Evolutionary conservation across 73 alveolate genomes (phyloP).

Genomic region (Paraurostyla sp.): DNA sequence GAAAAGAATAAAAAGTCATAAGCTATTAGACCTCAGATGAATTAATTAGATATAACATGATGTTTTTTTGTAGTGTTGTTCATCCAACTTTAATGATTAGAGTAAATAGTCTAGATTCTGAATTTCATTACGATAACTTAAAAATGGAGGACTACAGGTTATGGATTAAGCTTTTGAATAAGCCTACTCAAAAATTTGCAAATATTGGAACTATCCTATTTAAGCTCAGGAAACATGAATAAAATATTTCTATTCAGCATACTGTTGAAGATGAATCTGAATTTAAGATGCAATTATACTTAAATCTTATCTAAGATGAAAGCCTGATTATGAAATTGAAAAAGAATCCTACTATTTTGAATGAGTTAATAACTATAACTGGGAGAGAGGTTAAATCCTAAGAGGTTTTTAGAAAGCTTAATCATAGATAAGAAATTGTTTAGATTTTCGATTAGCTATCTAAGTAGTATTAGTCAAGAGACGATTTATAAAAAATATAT

Average conservation of each 20-base stretch:
- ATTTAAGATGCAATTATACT: background rate
- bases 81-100: slow-evolving; percentile 76
- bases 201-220: slow-evolving; percentile 32
- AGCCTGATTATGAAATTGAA: background rate
- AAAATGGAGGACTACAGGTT: slow-evolving; percentile 62
- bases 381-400: slow-evolving; percentile 52
- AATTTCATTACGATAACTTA: background rate
- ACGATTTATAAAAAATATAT: background rate
- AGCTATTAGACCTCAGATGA: slow-evolving; percentile 48
- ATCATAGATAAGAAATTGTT: slow-evolving; percentile 1
- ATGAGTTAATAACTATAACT: slow-evolving; percentile 45
- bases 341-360: background rate
- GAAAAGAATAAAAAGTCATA: background rate
- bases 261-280: slow-evolving; percentile 54
- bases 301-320: background rate
- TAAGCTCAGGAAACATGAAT: slow-evolving; percentile 48
- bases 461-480: background rate
- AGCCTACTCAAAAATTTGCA: background rate
- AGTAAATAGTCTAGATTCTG: background rate
- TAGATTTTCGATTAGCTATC: slow-evolving; percentile 16
- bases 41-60: slow-evolving; percentile 66
- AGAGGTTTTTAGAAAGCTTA: background rate
- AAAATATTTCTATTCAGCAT: background rate
- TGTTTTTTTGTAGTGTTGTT: slow-evolving; percentile 71
- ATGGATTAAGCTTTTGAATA: slow-evolving; percentile 25